phyloP scores from a whole-genome alignment of 495 filamentous ascomycete genomes.

The Penicillium dipodomyicola region DNA sequence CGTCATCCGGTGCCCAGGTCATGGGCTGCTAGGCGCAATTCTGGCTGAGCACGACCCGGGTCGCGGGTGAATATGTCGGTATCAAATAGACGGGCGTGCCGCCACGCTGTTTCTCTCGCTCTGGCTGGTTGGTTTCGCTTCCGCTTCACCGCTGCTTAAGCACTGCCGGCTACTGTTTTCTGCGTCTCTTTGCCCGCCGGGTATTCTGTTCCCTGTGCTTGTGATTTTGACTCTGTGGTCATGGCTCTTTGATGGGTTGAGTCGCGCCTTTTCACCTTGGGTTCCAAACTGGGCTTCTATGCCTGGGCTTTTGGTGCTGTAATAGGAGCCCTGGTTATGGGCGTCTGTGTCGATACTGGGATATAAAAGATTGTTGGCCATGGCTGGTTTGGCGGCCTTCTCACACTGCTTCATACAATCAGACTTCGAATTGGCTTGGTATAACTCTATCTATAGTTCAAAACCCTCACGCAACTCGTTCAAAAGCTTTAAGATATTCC shows the following conservation, averaged over 20 bases:
- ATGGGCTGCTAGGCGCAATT: not conserved
- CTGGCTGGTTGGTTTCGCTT: slow-evolving; percentile 2
- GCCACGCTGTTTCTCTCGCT: not conserved
- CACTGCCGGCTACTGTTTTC: not conserved
- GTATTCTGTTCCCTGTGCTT: not conserved
- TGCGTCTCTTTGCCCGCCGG: not conserved
- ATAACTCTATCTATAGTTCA: not conserved
- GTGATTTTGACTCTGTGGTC: not conserved
- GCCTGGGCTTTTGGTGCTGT: not conserved
- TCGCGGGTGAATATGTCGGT: slow-evolving; percentile 1
- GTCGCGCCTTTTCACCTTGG: not conserved
- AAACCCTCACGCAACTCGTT: not conserved
- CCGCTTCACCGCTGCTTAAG: slow-evolving; percentile 4
- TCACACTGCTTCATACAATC: not conserved
- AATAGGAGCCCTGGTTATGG: not conserved
- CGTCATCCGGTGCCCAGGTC: not conserved
- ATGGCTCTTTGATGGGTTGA: not conserved
- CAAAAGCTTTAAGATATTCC: not conserved
- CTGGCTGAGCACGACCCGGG: slow-evolving; percentile 2
- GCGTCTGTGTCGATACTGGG: not conserved
- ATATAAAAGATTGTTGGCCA: not conserved
- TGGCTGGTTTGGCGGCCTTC: not conserved
- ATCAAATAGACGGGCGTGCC: not conserved
- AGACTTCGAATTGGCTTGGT: not conserved
- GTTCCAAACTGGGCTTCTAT: not conserved